Conservation (phyloP, 139 green algal genomes). For the Chlorella vulgaris region DNA sequence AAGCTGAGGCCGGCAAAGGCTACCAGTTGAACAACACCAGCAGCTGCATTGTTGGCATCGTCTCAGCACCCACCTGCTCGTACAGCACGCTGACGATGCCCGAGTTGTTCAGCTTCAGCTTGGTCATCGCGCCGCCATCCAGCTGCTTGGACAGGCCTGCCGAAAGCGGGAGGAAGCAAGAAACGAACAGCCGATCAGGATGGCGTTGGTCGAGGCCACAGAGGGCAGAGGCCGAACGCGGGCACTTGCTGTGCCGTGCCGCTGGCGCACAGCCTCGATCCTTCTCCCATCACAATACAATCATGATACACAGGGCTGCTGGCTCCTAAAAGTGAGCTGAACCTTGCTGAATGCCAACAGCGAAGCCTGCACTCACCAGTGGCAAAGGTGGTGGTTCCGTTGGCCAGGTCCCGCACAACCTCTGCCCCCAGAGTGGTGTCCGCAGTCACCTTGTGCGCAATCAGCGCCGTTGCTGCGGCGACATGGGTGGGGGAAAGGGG, state of each 20-base stretch:
- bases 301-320: too few species aligned
- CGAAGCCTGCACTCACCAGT: conserved; percentile 9
- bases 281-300: too few species aligned
- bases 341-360: background rate
- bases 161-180: background rate
- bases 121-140: conserved; percentile 45
- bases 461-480: conserved; percentile 30
- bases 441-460: conserved; percentile 46
- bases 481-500: background rate
- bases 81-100: conserved; percentile 47
- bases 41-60: too few species aligned
- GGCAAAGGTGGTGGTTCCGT: conserved; percentile 24
- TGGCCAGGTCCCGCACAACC: conserved; percentile 34
- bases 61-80: conserved; percentile 30
- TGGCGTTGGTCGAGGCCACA: background rate
- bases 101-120: conserved; percentile 57
- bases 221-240: background rate
- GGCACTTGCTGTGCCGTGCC: too few species aligned
- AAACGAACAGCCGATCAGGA: background rate
- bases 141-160: conserved; percentile 32
- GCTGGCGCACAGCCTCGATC: too few species aligned
- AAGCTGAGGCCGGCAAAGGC: too few species aligned
- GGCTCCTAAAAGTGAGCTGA: background rate
- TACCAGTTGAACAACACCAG: too few species aligned
- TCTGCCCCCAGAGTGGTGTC: conserved; percentile 50